Conservation (phyloP, 495 filamentous ascomycete species). For the Emericellopsis terricola region DNA sequence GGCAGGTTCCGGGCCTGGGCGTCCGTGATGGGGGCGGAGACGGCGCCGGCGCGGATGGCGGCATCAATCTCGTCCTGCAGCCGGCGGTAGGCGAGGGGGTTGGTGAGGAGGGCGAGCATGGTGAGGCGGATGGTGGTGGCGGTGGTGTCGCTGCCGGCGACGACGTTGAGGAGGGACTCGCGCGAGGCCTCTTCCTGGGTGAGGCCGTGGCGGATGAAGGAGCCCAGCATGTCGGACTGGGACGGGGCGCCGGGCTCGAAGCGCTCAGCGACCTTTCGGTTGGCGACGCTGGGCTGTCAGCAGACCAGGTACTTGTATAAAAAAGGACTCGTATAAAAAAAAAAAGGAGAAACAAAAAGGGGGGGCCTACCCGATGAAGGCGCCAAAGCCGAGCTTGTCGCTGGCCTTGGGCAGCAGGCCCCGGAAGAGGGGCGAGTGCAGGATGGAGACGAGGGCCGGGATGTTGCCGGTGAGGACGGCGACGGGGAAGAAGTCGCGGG, state of each 20-base stretch:
- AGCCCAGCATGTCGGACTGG: constrained; percentile 15
- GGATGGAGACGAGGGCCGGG: constrained; percentile 5
- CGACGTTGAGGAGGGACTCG: constrained; percentile 15
- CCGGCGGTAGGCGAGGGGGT: constrained; percentile 22
- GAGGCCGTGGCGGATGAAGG: constrained; percentile 20
- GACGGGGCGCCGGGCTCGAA: constrained; percentile 8
- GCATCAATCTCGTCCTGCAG: constrained; percentile 36
- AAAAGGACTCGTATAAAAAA: no score
- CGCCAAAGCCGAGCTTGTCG: constrained; percentile 13
- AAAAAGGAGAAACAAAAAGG: constrained; percentile 1
- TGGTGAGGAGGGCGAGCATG: constrained; percentile 28
- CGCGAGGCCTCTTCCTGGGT: constrained; percentile 9
- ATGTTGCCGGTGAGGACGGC: constrained; percentile 2
- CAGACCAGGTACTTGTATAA: no score
- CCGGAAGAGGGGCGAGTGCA: constrained; percentile 5
- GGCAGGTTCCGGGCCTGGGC: constrained; percentile 23
- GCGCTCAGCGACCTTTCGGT: constrained; percentile 11
- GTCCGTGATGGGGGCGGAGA: constrained; percentile 13
- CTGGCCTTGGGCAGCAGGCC: constrained; percentile 6
- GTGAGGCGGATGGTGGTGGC: constrained; percentile 37
- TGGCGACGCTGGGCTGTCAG: constrained; percentile 12
- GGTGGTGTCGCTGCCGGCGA: constrained; percentile 44
- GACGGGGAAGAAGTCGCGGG: constrained; percentile 6
- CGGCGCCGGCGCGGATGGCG: constrained; percentile 10
- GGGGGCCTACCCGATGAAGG: no score